A percentile compares a stretch with the other conserved stretches of the same genome.
Evolutionary conservation across 2,329 filamentous ascomycete genomes (phyloP).

Genomic region (Colletotrichum truncatum): DNA sequence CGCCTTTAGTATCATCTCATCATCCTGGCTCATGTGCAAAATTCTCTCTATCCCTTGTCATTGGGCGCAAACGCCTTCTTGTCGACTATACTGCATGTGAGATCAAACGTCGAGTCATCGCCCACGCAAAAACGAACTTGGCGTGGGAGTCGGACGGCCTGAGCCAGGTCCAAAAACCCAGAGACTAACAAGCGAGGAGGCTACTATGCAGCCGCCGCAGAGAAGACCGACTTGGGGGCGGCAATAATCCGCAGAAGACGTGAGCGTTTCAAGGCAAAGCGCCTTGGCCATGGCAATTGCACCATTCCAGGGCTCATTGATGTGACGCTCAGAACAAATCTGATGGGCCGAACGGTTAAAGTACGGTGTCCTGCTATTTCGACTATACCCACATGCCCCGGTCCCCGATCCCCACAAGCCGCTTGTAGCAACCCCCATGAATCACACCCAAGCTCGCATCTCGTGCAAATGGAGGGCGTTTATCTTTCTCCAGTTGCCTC

Average conservation of each 20-base stretch:
- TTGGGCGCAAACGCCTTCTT: neutral
- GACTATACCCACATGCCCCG: neutral
- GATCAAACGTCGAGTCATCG: neutral
- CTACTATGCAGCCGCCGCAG: neutral
- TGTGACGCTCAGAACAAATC: conserved; percentile 1
- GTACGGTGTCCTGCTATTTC: neutral
- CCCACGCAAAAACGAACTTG: neutral
- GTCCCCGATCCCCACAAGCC: neutral
- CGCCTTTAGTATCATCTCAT: conserved; percentile 2
- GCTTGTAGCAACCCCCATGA: neutral
- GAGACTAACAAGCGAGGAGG: neutral
- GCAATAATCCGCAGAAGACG: neutral
- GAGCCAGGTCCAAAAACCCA: neutral
- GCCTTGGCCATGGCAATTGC: conserved; percentile 2
- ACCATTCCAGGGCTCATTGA: conserved; percentile 21
- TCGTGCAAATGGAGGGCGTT: neutral
- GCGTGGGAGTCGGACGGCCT: neutral
- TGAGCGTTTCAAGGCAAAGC: neutral
- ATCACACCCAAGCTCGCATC: neutral
- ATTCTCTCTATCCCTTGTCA: conserved; percentile 1
- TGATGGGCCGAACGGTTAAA: neutral
- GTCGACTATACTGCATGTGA: neutral
- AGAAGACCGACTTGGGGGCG: neutral
- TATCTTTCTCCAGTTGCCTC: neutral
- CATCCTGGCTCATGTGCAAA: neutral